A percentile compares a stretch with the other conserved stretches of the same genome.
Conservation (phyloP, 2,329 filamentous ascomycete species). For the Claviceps sp. region DNA sequence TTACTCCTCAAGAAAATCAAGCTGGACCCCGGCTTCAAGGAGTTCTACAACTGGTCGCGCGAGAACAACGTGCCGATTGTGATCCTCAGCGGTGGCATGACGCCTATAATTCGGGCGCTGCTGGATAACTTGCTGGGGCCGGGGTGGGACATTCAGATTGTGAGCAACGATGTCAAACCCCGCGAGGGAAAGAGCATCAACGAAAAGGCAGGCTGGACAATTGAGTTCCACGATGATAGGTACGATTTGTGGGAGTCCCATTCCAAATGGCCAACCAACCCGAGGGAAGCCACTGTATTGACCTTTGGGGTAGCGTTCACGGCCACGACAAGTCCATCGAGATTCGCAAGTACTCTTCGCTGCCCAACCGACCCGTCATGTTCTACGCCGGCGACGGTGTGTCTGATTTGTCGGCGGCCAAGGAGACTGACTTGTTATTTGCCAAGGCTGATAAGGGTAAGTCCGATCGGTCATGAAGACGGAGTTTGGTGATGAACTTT, state of each 20-base stretch:
- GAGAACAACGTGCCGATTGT: conserved; percentile 81
- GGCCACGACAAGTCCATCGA: conserved; percentile 96
- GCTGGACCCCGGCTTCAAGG: conserved; percentile 76
- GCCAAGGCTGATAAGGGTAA: conserved; percentile 79
- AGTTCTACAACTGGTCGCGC: conserved; percentile 75
- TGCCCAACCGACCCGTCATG: conserved; percentile 66
- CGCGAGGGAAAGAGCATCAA: conserved; percentile 58
- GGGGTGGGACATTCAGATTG: conserved; percentile 72
- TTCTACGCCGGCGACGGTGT: conserved; percentile 95
- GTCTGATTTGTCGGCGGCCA: conserved; percentile 79
- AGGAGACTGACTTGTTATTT: conserved; percentile 86
- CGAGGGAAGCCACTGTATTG: neutral
- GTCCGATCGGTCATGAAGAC: no score
- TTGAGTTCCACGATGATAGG: conserved; percentile 79
- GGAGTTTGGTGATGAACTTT: no score
- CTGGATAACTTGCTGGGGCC: conserved; percentile 67
- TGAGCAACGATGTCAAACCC: conserved; percentile 68
- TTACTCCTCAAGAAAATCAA: conserved; percentile 70
- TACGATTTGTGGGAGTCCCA: conserved; percentile 14
- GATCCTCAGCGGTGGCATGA: conserved; percentile 85
- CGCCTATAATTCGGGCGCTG: conserved; percentile 75
- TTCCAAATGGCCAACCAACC: no score
- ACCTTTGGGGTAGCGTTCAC: conserved; percentile 46
- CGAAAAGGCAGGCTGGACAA: conserved; percentile 72
- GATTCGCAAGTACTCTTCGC: conserved; percentile 70